Base-by-base conservation (phyloP, 805 yeast species). In the Starmerella lactis-condensi region DNA sequence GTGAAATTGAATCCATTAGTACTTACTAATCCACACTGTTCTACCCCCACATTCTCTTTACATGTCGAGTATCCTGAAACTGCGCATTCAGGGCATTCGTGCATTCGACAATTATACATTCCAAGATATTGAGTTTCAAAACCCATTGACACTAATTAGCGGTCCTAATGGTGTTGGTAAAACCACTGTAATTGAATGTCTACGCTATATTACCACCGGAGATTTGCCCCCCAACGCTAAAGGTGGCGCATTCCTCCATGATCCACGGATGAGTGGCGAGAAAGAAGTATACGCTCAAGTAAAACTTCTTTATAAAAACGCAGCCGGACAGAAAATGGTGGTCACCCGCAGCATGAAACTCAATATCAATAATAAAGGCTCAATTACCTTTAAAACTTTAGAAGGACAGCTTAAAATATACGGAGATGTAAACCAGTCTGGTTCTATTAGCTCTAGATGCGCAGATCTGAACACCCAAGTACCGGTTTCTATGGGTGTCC, bases 91-190 rank as follows among this genome's bases (percentile, higher is more conserved):
- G 35, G 99, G 99, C 17, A 69, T 89, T 4, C 61, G 99, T 24
- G 82, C 96, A 0, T 89, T 89, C 48, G 85, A 78, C 40, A 74
- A 82, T n/a, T 71, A 72, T 41, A 70, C 69, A 28, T 62, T 78
- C 19, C 94, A 89, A 48, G 73, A 83, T 1, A 79, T 89, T 37
- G 78, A 77, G 47, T 89, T 89, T 54, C 82, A 83, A 11, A 67
- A 68, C 29, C 99, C 99, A 0, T 57, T 89, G 48, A 89, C 98
- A 0, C 61, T 89, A 29, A 85, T 89, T 32, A 93, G 92, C 18
- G 99, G 99, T 0, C 76, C 76, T 31, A 89, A 89, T 54, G 96
- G 98, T 20, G 75, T 93, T 18, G 98, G 98, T 8, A 85, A 89
- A 51, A 89, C 96, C 48, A 83, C 96, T 1, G 73, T 89, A 35